phyloP scores from a whole-genome alignment of 495 filamentous ascomycete genomes.

The Copromyces sp. region DNA sequence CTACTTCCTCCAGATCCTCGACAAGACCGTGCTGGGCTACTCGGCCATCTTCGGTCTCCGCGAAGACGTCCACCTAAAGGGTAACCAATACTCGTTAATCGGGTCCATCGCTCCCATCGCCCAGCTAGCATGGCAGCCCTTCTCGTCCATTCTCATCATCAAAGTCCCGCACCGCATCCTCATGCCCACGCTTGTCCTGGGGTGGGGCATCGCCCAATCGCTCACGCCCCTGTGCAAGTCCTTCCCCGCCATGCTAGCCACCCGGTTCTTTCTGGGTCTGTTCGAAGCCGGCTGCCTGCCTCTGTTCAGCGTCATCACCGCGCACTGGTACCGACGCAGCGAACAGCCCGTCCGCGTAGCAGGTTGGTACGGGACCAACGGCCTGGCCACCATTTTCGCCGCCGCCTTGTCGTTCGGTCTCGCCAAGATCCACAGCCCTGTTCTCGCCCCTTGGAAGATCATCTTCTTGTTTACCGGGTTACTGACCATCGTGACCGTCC shows the following conservation, averaged over 20 bases:
- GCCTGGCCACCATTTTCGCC: conserved; percentile 52
- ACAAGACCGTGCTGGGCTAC: conserved; percentile 55
- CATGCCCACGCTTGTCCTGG: conserved; percentile 49
- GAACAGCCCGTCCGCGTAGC: conserved; percentile 54
- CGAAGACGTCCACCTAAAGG: conserved; percentile 41
- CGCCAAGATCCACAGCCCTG: conserved; percentile 42
- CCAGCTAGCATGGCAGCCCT: conserved; percentile 56
- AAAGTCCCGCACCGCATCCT: conserved; percentile 55
- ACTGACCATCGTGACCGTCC: conserved; percentile 42
- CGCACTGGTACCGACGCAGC: conserved; percentile 52
- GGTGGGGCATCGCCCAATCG: conserved; percentile 51
- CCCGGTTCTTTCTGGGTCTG: conserved; percentile 52
- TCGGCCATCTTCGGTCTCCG: conserved; percentile 53
- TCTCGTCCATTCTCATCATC: conserved; percentile 54
- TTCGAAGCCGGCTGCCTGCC: conserved; percentile 55
- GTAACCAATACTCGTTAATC: conserved; percentile 51
- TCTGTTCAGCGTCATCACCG: conserved; percentile 47
- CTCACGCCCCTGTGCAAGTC: conserved; percentile 44
- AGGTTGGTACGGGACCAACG: conserved; percentile 57
- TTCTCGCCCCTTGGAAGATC: conserved; percentile 51
- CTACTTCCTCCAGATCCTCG: conserved; percentile 54
- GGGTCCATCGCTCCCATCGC: conserved; percentile 54
- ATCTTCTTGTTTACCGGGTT: conserved; percentile 54
- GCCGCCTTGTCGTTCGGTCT: conserved; percentile 51
- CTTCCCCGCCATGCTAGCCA: conserved; percentile 40